Evolutionary conservation across 2,329 filamentous ascomycete genomes (phyloP), one percentile per base, ranked within the genome.

Genomic region (Penicillium sclerotiorum): DNA sequence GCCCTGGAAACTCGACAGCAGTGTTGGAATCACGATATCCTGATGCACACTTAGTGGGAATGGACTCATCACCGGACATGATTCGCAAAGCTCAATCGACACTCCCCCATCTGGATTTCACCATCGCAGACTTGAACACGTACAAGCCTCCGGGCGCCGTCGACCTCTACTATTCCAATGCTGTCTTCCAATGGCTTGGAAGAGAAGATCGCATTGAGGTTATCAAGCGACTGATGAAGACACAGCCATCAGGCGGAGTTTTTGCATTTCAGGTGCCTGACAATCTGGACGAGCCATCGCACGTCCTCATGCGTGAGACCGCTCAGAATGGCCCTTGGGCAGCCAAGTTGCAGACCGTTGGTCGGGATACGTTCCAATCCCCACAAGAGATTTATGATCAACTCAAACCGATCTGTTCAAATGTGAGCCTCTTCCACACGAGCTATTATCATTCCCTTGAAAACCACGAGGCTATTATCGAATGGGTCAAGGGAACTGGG

Each of bases 401-500:
- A 1, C 60, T 85, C 2, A 68, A 65, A 0, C 74, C 74, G 15
- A 45, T 76, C 2, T 76, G 73, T 45, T 56, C 64, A 0, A 58
- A 55, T 2, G 70, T 85, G 2, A 69, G 82, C 53, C 62, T 84
- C 1, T 85, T 81, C 78, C 73, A 78, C 36, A 80, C 79, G 1
- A 62, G 66, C 33, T 85, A 85, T 53, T 67, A 77, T 21, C 82
- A 85, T 61, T 63, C 75, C 1, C 60, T 85, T 49, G 68, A 73
- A 2, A 73, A 70, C 18, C 79, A 79, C 17, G 53, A 64, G 11
- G 77, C 72, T 1, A 78, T 85, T 35, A 77, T 84, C 5, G 81
- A 84, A 62, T 85, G 82, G 82, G 77, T 85, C 3, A 79, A 77
- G 55, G 78, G 80, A 0, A 83, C 80, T 0, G 82, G 80, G 0